These are phyloP conservation scores for Luzula sylvatica DNA, from an alignment of 176 grass and related monocot species.

Conservation along the genomic window DNA sequence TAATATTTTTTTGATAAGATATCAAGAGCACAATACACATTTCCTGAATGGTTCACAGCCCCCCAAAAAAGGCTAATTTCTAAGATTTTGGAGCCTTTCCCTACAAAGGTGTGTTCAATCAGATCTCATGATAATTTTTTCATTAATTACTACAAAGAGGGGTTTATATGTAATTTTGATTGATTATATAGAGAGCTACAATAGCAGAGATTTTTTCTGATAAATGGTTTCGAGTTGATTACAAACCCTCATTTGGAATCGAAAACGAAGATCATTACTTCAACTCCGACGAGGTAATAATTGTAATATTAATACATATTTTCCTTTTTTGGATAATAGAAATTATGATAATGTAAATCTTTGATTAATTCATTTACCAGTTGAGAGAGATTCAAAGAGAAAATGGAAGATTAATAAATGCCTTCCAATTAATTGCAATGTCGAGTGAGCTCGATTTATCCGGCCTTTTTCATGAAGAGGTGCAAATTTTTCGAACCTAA, in stretches of 20 bases:
- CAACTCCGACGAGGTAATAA: slow-evolving; percentile 4
- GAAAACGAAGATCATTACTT: slow-evolving; percentile 18
- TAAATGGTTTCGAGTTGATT: slow-evolving; percentile 45
- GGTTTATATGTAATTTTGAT: neutral
- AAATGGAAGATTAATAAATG: slow-evolving; percentile 37
- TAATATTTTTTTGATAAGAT: slow-evolving; percentile 38
- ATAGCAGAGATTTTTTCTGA: slow-evolving; percentile 46
- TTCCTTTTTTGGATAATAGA: neutral
- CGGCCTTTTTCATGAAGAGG: slow-evolving; percentile 64
- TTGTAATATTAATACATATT: neutral
- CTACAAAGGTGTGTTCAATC: slow-evolving; percentile 27
- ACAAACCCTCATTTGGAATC: slow-evolving; percentile 19
- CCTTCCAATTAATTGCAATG: slow-evolving; percentile 51
- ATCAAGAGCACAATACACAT: slow-evolving; percentile 49
- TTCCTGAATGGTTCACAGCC: slow-evolving; percentile 40
- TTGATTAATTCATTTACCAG: slow-evolving; percentile 7
- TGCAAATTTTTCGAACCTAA: neutral
- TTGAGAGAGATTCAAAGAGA: slow-evolving; percentile 11
- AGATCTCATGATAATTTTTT: neutral
- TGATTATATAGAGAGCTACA: slow-evolving; percentile 34
- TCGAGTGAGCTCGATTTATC: slow-evolving; percentile 58
- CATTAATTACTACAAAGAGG: neutral
- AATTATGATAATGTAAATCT: neutral
- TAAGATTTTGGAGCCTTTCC: slow-evolving; percentile 47
- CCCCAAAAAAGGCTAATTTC: slow-evolving; percentile 53